phyloP scores from a whole-genome alignment of 2,329 filamentous ascomycete species.

The Paecilomyces dactylethromorphus region DNA sequence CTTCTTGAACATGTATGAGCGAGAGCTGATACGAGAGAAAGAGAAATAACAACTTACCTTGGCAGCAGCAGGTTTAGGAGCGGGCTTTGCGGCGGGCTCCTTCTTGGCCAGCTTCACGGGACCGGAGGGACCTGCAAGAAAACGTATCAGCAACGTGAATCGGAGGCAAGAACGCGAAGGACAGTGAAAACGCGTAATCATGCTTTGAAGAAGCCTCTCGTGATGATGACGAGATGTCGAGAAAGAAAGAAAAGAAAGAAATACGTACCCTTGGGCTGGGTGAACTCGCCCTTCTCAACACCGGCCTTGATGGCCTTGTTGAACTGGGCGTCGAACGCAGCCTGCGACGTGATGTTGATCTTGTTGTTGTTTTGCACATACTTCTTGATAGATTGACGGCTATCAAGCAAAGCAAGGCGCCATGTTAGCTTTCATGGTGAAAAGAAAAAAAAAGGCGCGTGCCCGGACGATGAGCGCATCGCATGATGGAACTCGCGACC shows the following conservation, averaged over 20 bases:
- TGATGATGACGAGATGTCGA: not conserved
- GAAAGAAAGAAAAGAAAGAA: not conserved
- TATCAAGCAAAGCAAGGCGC: conserved; percentile 24
- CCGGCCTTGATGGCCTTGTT: conserved; percentile 77
- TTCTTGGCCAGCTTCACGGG: conserved; percentile 91
- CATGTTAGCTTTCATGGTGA: not conserved
- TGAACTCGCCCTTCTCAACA: conserved; percentile 80
- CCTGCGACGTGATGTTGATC: conserved; percentile 48
- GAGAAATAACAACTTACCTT: conserved; percentile 18
- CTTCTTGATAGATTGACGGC: conserved; percentile 68
- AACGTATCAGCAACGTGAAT: conserved; percentile 21
- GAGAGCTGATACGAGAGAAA: not conserved
- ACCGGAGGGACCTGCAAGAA: conserved; percentile 63
- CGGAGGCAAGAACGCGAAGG: not conserved
- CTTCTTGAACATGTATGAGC: conserved; percentile 42
- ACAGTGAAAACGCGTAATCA: not conserved
- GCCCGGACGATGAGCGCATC: conserved; percentile 8
- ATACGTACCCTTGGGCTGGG: conserved; percentile 79
- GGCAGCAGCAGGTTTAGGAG: conserved; percentile 13
- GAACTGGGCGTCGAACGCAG: conserved; percentile 66
- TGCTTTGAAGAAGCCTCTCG: not conserved
- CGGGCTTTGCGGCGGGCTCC: conserved; percentile 41
- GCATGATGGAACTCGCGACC: conserved; percentile 10
- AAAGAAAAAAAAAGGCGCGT: conserved; percentile 10
- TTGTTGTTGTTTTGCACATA: conserved; percentile 68